These are phyloP conservation scores for Ustilago trichophora DNA, from an alignment of 1,284 basidiomycete species.

Conservation along the genomic window DNA sequence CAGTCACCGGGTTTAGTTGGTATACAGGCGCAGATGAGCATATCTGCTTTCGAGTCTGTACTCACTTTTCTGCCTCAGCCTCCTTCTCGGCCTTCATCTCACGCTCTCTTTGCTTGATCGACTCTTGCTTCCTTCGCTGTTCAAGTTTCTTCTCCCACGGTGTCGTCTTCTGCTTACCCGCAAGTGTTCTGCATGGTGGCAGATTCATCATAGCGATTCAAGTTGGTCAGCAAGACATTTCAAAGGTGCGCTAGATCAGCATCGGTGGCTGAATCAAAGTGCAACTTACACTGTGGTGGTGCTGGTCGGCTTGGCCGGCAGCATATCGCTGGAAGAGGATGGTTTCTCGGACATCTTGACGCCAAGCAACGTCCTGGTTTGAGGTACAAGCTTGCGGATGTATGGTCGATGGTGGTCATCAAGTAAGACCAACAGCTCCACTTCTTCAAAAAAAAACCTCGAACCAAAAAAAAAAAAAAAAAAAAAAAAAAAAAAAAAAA, in stretches of 20 bases:
- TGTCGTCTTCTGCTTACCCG: slow-evolving; percentile 46
- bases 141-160: slow-evolving; percentile 53
- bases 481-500: too few relatives aligned
- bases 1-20: too few relatives aligned
- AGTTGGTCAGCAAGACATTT: slow-evolving; percentile 2
- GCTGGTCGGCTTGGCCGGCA: slow-evolving; percentile 36
- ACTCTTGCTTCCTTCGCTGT: slow-evolving; percentile 43
- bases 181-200: slow-evolving; percentile 14
- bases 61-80: slow-evolving; percentile 31
- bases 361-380: too few relatives aligned
- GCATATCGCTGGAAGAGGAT: slow-evolving; percentile 29
- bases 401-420: too few relatives aligned
- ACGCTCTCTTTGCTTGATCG: slow-evolving; percentile 50
- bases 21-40: too few relatives aligned
- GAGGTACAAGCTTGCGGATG: too few relatives aligned
- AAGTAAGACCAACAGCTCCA: too few relatives aligned
- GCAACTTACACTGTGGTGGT: slow-evolving; percentile 41
- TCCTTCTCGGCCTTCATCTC: slow-evolving; percentile 52
- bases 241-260: too few relatives aligned
- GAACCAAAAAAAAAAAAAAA: too few relatives aligned
- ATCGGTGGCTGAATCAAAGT: too few relatives aligned
- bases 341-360: slow-evolving; percentile 19
- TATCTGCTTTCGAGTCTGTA: too few relatives aligned
- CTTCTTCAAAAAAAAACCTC: too few relatives aligned
- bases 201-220: background rate